Base-by-base conservation (phyloP, 805 yeast genomes). In the Naumovozyma dairenensis region DNA sequence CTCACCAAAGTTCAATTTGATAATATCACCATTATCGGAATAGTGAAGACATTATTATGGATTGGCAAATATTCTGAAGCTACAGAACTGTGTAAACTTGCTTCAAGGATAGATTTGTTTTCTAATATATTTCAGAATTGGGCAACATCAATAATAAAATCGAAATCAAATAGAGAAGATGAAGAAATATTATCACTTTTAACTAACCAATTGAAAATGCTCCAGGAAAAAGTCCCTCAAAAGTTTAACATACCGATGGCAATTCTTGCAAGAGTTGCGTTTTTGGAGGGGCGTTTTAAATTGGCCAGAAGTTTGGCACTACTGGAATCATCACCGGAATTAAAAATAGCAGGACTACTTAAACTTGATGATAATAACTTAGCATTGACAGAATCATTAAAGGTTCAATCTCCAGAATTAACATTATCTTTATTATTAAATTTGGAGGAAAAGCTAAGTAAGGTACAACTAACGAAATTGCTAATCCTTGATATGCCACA, bases 101-200 rank as follows among this genome's bases (percentile, higher is more conserved):
- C 67, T 43, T 60, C 57, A 56, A 63, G 32, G 75, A 8, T 17
- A 7, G 71, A 29, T 62, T 60, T 32, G 71, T 71, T 48, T 41
- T 56, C 48, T 1, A 28, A 19, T 12, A 70, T 92, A 0, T 80
- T 79, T 48, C 65, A 74, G 2, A 70, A 77, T 42, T 92, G 97
- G 97, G 87, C 94, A 4, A 71, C 78, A 38, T 59, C 69, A 21
- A 81, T 83, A 49, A 74, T 87, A 16, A 67, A 66, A 37, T 57
- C 59, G 20, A 77, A 79, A 12, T 47, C 66, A 5, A 69, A 67
- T 19, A 43, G 67, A 14, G 65, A 70, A 1, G 96, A 89, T 49
- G 63, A 65, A 4, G 74, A 72, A 24, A 56, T 89, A 8, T 70
- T 74, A 28, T 51, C 63, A 16, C 45, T 59, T 1, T 63, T 89